phyloP scores from a whole-genome alignment of 176 grass and related monocot species.

The barley (Hordeum vulgare) region MorexV3_pseudomolecules_assembly NC_058518.1:511740905-511741404 shows the following conservation, averaged over 20 bases:
- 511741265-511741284: too few species aligned
- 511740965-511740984: background rate
- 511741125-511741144: background rate
- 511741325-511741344: background rate
- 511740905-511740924: background rate
- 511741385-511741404: background rate
- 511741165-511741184: background rate
- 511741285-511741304: background rate
- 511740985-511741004: background rate
- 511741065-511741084: background rate
- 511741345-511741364: background rate
- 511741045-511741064: background rate
- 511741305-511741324: background rate
- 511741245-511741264: too few species aligned
- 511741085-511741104: background rate
- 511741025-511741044: background rate
- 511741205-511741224: too few species aligned
- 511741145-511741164: background rate
- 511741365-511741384: background rate
- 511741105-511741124: background rate
- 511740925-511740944: too few species aligned
- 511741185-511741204: too few species aligned
- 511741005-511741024: background rate
- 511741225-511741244: too few species aligned
- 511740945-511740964: background rate